Percentiles rank a stretch among this genome's conserved stretches.
Conservation (phyloP, 2,329 filamentous ascomycete species). For the Colletotrichum horii region DNA sequence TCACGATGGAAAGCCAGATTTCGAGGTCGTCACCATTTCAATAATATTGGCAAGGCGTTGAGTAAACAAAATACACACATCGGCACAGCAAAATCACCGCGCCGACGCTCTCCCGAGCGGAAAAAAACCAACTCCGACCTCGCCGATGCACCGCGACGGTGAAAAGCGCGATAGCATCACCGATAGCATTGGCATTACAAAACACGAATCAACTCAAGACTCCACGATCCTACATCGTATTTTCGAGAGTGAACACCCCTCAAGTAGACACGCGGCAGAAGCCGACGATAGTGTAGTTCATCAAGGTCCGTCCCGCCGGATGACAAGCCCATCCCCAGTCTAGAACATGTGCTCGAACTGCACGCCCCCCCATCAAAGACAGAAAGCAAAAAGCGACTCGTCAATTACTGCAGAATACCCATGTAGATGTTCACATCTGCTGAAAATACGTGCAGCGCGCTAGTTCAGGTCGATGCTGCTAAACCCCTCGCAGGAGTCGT, state of each 20-base stretch:
- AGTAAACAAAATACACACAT: neutral
- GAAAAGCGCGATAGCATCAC: neutral
- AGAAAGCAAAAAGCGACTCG: neutral
- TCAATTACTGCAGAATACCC: neutral
- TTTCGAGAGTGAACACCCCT: neutral
- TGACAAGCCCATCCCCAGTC: too few species aligned
- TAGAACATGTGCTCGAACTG: neutral
- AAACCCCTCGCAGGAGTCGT: neutral
- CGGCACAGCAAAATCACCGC: neutral
- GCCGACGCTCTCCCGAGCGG: neutral
- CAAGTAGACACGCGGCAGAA: neutral
- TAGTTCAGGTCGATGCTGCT: neutral
- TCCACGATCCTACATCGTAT: neutral
- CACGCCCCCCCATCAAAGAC: too few species aligned
- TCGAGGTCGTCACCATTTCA: neutral
- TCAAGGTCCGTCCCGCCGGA: neutral
- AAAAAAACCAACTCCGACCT: neutral
- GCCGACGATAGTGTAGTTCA: neutral
- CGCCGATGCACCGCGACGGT: neutral
- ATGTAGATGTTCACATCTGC: neutral
- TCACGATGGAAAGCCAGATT: neutral
- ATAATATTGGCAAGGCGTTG: neutral
- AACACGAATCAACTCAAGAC: neutral
- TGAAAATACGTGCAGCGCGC: neutral
- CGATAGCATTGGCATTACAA: neutral